Evolutionary conservation across 139 green algal genomes (phyloP), one percentile per base, ranked within the genome.

Genomic region (Pleodorina starrii): DNA sequence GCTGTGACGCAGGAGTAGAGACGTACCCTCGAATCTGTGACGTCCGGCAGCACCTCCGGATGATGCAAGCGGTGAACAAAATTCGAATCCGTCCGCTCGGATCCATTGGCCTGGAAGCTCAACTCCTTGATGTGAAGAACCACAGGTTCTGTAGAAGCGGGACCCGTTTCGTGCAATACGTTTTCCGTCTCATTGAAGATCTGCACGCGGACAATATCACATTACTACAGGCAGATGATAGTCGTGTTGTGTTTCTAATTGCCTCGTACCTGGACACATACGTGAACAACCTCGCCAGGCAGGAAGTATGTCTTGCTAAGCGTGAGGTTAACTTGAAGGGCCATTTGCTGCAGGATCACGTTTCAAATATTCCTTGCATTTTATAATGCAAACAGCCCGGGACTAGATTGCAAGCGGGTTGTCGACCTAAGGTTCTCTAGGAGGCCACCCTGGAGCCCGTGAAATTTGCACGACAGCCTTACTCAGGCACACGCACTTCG

Each of bases 101-200:
- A 63, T 0, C 87, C 87, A 35, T 38, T 71, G 1, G 87, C 79
- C 25, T 75, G 66, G 29, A 91, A 91, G 36, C 79, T 85, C 0
- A 91, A 46, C 77, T 91, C 87, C 63, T 74, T 85, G 1, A 91
- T 80, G 5, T 86, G 87, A 4, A 87, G 42, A 1, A 88, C 66
- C 42, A 80, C 63, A 6, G 35, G 44, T 2, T 35, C 0, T 50
- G 32, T 25, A 21, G 10, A 17, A 5, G 12, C 44, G 0, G 1
- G 44, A 29, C 29, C 10, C 29, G 21, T 32, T 17, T 46, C 66
- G 6, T 38, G 17, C 19, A 23, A n/a, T 1, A 50, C 25, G 16
- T 32, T 79, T 23, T 89, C 69, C 11, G 69, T 54, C 25, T 82
- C 84, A 21, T 82, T 89, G 32, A 42, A 46, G 21, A 89, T 82